These are phyloP conservation scores for Suillus variegatus DNA, from an alignment of 768 basidiomycete species.

Conservation along the genomic window DNA sequence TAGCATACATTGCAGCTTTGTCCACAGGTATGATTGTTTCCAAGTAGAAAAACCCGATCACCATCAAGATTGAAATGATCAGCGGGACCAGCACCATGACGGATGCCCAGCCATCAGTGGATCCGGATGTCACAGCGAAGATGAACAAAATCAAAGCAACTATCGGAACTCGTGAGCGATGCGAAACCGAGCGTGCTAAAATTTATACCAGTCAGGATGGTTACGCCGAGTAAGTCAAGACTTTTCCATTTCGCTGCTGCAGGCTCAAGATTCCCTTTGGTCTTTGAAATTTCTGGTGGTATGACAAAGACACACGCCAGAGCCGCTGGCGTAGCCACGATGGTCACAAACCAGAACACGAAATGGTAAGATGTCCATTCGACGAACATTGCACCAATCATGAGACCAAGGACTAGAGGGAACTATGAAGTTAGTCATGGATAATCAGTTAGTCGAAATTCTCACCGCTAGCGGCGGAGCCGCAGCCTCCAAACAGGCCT, in stretches of 20 bases:
- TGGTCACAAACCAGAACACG: slow-evolving; percentile 51
- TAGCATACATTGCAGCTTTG: slow-evolving; percentile 43
- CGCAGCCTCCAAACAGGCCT: slow-evolving; percentile 45
- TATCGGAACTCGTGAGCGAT: slow-evolving; percentile 4
- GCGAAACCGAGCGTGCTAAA: background rate
- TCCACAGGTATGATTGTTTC: slow-evolving; percentile 43
- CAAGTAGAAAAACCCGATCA: slow-evolving; percentile 50
- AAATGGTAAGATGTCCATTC: slow-evolving; percentile 44
- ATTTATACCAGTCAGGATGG: slow-evolving; percentile 36
- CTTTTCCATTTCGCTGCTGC: slow-evolving; percentile 25
- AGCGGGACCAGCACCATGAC: slow-evolving; percentile 48
- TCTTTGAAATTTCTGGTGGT: slow-evolving; percentile 24
- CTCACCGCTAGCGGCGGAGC: slow-evolving; percentile 46
- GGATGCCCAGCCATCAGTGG: slow-evolving; percentile 50
- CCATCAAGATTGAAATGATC: slow-evolving; percentile 43
- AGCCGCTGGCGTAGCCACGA: slow-evolving; percentile 38
- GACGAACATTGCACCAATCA: slow-evolving; percentile 47
- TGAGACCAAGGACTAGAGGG: slow-evolving; percentile 39
- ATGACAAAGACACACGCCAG: slow-evolving; percentile 35
- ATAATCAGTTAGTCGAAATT: background rate
- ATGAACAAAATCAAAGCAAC: slow-evolving; percentile 36
- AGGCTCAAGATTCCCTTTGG: slow-evolving; percentile 3
- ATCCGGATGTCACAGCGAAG: slow-evolving; percentile 47
- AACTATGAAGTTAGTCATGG: background rate
- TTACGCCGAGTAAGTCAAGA: slow-evolving; percentile 42